Base-by-base conservation (phyloP, 1,284 basidiomycete genomes). In the Ustilago loliicola region DNA sequence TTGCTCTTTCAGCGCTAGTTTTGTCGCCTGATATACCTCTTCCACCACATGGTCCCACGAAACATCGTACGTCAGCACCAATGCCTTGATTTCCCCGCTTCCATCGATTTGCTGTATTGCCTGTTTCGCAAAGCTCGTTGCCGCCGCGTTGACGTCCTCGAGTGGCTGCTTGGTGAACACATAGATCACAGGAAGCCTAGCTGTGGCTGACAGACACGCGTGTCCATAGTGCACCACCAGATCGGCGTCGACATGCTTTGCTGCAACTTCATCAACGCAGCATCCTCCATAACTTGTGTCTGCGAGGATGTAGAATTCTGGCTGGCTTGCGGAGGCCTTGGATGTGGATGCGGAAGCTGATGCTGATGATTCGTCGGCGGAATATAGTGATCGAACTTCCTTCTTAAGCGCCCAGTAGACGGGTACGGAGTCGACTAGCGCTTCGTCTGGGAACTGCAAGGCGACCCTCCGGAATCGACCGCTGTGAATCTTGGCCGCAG, bases 251-350 rank as follows among this genome's bases (percentile, higher is more conserved):
- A 96, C 92, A 85, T 99, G 97, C 76, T 95, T 92, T 6, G 96
- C 96, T 9, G 95, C 93, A 3, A 99, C 93, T 82, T 98, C 94
- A 85, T 99, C 97, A 4, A 97, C 95, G 85, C 96, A 99, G 85
- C 96, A 99, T 82, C 95, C 97, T 86, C 96, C 96, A 87, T 98
- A 98, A 30, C 95, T 97, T 29, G 96, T 98, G 87, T 98, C 96
- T 15, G 96, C 96, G 21, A 98, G 90, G 6, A 98, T 92, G 85
- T 96, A 98, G 29, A 95, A 88, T 23, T 70, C 61, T 2, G 75
- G 70, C 21, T 62, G 23, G 11, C n/a, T 27, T 9, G 17, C 21
- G 1, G 45, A 54, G 8, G 34, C 15, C 6, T 29, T 54, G 4
- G 66, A 40, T 2, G 55, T 54, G 4, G 66, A 40, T 2, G 55